Evolutionary conservation across 805 yeast genomes (phyloP).

Genomic region (Lipomyces japonicus): DNA sequence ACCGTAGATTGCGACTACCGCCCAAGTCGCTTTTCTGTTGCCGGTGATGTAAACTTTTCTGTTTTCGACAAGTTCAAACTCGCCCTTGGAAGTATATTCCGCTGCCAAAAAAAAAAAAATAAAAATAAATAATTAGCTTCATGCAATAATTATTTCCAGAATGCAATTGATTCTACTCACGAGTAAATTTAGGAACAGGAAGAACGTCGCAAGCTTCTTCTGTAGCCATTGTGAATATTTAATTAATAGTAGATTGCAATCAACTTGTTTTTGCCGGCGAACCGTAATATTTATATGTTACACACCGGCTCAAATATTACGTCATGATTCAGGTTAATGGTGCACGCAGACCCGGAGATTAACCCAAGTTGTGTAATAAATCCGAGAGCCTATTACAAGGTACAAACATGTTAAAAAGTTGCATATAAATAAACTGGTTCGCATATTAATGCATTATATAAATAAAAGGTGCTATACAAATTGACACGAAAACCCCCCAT

Average conservation of each 20-base stretch:
- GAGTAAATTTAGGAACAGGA: conserved; percentile 20
- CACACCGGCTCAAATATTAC: too few relatives aligned
- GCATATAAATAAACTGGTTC: too few relatives aligned
- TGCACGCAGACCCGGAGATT: too few relatives aligned
- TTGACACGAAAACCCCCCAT: neutral
- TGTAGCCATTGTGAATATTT: neutral
- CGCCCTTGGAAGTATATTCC: conserved; percentile 21
- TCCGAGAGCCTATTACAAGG: too few relatives aligned
- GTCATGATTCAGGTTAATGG: too few relatives aligned
- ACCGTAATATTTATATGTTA: too few relatives aligned
- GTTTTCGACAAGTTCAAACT: conserved; percentile 1
- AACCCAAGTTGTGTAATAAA: too few relatives aligned
- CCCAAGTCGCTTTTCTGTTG: conserved; percentile 8
- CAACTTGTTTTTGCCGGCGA: too few relatives aligned
- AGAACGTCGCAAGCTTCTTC: conserved; percentile 21
- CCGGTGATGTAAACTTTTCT: conserved; percentile 16
- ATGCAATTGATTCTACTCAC: conserved; percentile 1
- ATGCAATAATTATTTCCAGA: neutral
- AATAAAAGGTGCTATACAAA: neutral
- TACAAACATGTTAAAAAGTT: too few relatives aligned
- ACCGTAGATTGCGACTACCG: conserved; percentile 24
- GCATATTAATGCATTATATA: neutral
- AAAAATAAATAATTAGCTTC: too few relatives aligned
- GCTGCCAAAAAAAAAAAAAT: conserved; percentile 3
- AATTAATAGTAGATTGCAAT: neutral